Evolutionary conservation across 495 filamentous ascomycete genomes (phyloP), one percentile per base, ranked within the genome.

Genomic region (Xylaria curta): DNA sequence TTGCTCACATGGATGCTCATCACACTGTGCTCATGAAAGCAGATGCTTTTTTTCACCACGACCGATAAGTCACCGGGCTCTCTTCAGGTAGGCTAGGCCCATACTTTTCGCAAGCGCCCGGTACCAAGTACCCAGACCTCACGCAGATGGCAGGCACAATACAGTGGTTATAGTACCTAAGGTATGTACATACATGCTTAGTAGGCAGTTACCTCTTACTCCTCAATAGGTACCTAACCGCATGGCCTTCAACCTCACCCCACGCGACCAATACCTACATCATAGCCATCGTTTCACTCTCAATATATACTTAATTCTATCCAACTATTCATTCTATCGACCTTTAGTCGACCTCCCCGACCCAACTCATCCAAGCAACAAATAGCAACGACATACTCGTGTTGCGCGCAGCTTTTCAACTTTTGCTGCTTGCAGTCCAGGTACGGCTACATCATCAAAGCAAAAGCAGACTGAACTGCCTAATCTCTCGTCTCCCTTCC

Each of bases 381-480:
- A 60, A 36, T 60, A 60, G 58, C 56, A 59, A 36, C 17, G 28
- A 59, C 56, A 59, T 36, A 59, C 15, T 59, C 31, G 28, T 59
- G 56, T 59, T 59, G 56, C 56, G 31, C 28, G 7, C 56, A n/a
- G 19, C 56, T 59, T 21, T 12, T 7, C 56, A n/a, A 31, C 56
- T 59, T 21, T 12, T 7, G 56, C 19, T 59, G 15, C 31, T 38
- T 17, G 26, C 10, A 7, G 7, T 49, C 19, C 47, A 38, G 13
- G 19, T 21, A 19, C 8, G 19, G 19, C 19, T 6, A 24, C n/a
- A 51, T 51, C 47, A 51, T 51, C 47, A 24, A 51, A 51, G 19
- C n/a, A 9, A n/a, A 51, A 38, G 6, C 36, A 31, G 28, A 31
- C 28, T 31, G 28, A 31, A 31, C 28, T 31, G 28, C 28, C 46